Evolutionary conservation across 495 filamentous ascomycete species (phyloP), one percentile per base, ranked within the genome.

Genomic region (Evernia prunastri): DNA sequence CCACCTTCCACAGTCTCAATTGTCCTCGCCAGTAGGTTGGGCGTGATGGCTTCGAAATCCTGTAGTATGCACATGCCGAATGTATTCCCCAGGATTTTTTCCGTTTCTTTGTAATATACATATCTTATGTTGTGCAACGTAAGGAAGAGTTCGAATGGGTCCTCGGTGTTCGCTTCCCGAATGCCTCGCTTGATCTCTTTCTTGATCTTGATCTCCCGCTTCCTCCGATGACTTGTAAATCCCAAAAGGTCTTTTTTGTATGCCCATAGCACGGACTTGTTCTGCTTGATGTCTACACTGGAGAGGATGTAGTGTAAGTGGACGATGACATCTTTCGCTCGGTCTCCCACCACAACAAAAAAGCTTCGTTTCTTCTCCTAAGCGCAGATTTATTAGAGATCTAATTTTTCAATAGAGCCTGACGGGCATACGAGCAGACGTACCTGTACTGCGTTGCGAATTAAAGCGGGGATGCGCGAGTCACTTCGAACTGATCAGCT

Each of bases 101-200:
- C 95, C n/a, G 95, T 97, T 77, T 99, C 95, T 77, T 99, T 99
- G 80, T 99, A 99, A 82, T 96, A 99, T 45, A 93, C 90, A 84
- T 97, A 99, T 68, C 95, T 90, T 69, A 99, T 96, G 72, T 96
- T 91, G 75, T 96, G 89, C 61, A 96, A 85, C 25, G 90, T 92
- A 72, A 99, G 88, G 78, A 99, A 99, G 66, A 97, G 82, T 79
- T 99, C 95, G 78, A 99, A 99, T 1, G 95, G 89, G 70, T 97
- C 95, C 70, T 97, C 92, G 54, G 87, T 85, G 74, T 99, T 96
- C n/a, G 89, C 84, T 74, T 99, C 95, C 66, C 94, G 82, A 61
- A 92, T 92, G 25, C 95, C 95, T 65, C 91, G 85, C 78, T 96
- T 97, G 78, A 99, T 91, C 71, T 97, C 93, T 72, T 92, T 96